Evolutionary conservation across 352 stramenopile genomes (phyloP), one percentile per base, ranked within the genome.

Genomic region (Pythium myriotylum): DNA sequence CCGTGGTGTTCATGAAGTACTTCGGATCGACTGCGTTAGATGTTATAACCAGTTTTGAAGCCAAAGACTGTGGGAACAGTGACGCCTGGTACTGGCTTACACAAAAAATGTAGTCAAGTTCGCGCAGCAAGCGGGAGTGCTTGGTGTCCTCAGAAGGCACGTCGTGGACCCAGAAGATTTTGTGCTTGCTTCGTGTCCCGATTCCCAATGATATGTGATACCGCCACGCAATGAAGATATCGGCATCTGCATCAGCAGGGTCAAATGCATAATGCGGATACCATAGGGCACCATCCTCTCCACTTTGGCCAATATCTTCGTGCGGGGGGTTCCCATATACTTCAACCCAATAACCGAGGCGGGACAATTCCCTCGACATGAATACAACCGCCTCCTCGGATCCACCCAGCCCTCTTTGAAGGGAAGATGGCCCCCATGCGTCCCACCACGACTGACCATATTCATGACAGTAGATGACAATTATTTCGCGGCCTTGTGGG

Each of bases 371-470:
- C 0, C 71, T 61, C 4, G 89, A 68, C 14, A 98, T 59, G 58
- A 96, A 97, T 19, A 97, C 81, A 0, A 97, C 91, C 0, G 92
- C 87, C 73, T 98, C 91, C 65, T 98, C 92, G 7, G 88, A 97
- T 0, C 92, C 92, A 24, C 92, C 92, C 16, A 97, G 73, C 8
- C 88, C 92, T 0, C 53, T 72, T 13, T 33, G 27, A 4, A 94
- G 67, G 1, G 84, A 95, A 3, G 76, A 88, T 26, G 89, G 91
- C 0, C 91, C 90, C 92, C 92, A 98, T 10, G 81, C 39, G 0
- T 71, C 74, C 89, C 91, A 98, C 92, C 91, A 97, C 14, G 77
- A 81, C 45, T 97, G 86, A 0, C 76, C 86, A 49, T 98, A 98
- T 57, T 98, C 92, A 60, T 97, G 60, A 74, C 92, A 98, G 65